These are phyloP conservation scores for Anisodus tanguticus DNA, from an alignment of 257 asterid genomes.

Conservation along the genomic window DNA sequence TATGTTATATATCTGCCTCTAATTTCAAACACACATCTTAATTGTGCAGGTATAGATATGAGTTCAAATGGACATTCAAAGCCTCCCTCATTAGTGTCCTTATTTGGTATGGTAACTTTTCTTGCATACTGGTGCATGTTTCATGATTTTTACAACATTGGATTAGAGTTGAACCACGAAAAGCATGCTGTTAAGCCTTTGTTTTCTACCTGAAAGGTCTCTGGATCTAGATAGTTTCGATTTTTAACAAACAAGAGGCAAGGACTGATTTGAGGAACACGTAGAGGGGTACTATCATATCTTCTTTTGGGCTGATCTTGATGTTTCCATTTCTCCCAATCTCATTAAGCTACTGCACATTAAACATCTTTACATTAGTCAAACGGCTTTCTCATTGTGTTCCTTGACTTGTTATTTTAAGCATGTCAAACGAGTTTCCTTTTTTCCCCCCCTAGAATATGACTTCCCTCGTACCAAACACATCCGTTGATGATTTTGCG, in stretches of 20 bases:
- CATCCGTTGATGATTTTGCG: background rate
- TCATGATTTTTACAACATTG: background rate
- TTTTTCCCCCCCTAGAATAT: too few species aligned
- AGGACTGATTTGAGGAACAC: background rate
- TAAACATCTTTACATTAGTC: background rate
- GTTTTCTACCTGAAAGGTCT: background rate
- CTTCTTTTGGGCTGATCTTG: background rate
- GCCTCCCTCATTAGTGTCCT: conserved; percentile 73
- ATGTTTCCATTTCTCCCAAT: background rate
- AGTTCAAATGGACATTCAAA: conserved; percentile 59
- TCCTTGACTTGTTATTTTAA: background rate
- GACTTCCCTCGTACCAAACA: too few species aligned
- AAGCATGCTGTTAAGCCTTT: background rate
- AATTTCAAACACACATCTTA: background rate
- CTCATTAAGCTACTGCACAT: background rate
- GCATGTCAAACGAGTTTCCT: background rate
- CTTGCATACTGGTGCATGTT: background rate
- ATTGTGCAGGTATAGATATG: conserved; percentile 61
- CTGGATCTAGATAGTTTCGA: background rate
- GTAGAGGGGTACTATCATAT: background rate
- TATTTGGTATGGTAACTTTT: conserved; percentile 64
- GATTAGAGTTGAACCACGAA: background rate
- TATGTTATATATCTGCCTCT: background rate
- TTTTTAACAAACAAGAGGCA: background rate
- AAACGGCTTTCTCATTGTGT: background rate